These are phyloP conservation scores for Falciphora oryzae DNA, from an alignment of 2,329 filamentous ascomycete genomes.

Conservation along the genomic window DNA sequence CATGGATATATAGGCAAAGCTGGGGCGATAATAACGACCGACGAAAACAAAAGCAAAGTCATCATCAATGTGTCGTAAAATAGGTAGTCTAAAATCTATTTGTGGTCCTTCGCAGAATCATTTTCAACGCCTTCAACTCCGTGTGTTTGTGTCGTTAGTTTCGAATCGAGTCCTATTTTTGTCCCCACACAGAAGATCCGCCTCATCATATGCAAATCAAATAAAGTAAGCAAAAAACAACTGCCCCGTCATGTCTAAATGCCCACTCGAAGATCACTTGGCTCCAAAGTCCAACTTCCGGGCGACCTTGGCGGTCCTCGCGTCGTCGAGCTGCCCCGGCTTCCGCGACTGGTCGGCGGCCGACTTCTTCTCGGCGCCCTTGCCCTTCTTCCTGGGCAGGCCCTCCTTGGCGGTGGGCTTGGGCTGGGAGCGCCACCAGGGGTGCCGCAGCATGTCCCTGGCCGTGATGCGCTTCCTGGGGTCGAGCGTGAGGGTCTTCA, in stretches of 20 bases:
- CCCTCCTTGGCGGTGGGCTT: slow-evolving; percentile 76
- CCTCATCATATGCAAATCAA: not conserved
- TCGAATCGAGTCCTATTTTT: no score
- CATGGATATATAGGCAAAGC: not conserved
- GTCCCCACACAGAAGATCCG: no score
- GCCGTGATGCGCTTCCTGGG: slow-evolving; percentile 80
- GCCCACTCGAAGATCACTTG: slow-evolving; percentile 22
- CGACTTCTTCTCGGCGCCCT: slow-evolving; percentile 65
- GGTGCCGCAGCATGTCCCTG: slow-evolving; percentile 69
- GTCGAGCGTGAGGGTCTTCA: slow-evolving; percentile 78
- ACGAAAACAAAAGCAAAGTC: not conserved
- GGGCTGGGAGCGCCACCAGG: slow-evolving; percentile 81
- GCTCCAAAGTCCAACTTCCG: slow-evolving; percentile 74
- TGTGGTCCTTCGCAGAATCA: not conserved
- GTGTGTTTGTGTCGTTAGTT: not conserved
- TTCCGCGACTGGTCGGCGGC: slow-evolving; percentile 76
- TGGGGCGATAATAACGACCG: not conserved
- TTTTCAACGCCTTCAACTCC: not conserved
- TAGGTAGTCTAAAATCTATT: not conserved
- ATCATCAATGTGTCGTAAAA: slow-evolving; percentile 2
- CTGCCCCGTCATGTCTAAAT: no score
- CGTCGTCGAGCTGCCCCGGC: slow-evolving; percentile 65
- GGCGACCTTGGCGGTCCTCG: slow-evolving; percentile 68
- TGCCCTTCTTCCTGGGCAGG: slow-evolving; percentile 70
- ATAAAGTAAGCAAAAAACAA: not conserved